Percentiles rank a stretch among this genome's conserved stretches.
phyloP scores from a whole-genome alignment of 495 filamentous ascomycete genomes.

The Aspergillus egyptiacus region DNA sequence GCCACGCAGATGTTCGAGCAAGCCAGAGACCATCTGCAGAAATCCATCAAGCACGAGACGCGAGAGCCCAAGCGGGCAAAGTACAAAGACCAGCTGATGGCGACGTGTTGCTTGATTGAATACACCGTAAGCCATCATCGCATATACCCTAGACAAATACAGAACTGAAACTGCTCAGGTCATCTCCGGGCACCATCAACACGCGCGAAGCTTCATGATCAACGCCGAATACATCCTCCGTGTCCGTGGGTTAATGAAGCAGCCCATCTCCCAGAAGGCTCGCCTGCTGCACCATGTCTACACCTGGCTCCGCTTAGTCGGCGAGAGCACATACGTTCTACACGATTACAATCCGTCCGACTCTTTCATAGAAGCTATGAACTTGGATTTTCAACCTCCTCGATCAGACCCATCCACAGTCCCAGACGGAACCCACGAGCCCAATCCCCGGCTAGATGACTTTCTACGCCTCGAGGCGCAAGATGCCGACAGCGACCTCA shows the following conservation, averaged over 20 bases:
- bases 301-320: slow-evolving; percentile 32
- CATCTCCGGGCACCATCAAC: slow-evolving; percentile 28
- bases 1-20: slow-evolving; percentile 24
- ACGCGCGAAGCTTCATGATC: slow-evolving; percentile 31
- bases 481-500: slow-evolving; percentile 29
- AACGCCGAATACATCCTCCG: slow-evolving; percentile 30
- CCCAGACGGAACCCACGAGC: background rate
- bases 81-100: slow-evolving; percentile 40
- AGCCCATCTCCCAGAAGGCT: slow-evolving; percentile 31
- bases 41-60: slow-evolving; percentile 26
- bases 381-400: slow-evolving; percentile 4
- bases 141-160: background rate
- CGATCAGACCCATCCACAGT: background rate
- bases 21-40: slow-evolving; percentile 30
- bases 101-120: slow-evolving; percentile 27
- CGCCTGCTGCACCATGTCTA: slow-evolving; percentile 33
- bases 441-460: slow-evolving; percentile 23
- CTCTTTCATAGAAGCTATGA: slow-evolving; percentile 22
- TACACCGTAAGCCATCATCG: slow-evolving; percentile 23
- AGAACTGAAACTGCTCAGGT: slow-evolving; percentile 19
- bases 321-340: slow-evolving; percentile 33
- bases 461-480: slow-evolving; percentile 28
- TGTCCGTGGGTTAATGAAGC: slow-evolving; percentile 26
- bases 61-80: slow-evolving; percentile 30
- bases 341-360: slow-evolving; percentile 28